Evolutionary conservation across 2,329 filamentous ascomycete genomes (phyloP).

Genomic region (Cercospora sp.): DNA sequence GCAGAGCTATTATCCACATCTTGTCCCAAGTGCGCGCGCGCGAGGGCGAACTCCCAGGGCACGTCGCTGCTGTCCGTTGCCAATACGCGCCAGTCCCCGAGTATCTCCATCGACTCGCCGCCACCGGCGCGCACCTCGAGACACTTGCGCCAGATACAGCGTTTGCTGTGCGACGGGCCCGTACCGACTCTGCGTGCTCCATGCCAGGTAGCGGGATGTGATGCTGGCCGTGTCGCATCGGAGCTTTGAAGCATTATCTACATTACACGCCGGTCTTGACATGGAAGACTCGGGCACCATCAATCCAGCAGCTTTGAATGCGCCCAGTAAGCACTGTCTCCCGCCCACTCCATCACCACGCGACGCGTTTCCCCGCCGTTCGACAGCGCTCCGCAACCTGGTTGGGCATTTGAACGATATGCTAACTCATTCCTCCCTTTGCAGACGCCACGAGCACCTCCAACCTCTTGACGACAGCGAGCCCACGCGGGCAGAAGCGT

Average conservation of each 20-base stretch:
- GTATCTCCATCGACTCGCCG: slow-evolving; percentile 34
- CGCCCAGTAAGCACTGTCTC: slow-evolving; percentile 60
- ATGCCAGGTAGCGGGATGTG: slow-evolving; percentile 39
- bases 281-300: slow-evolving; percentile 82
- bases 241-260: slow-evolving; percentile 34
- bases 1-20: slow-evolving; percentile 23
- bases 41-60: slow-evolving; percentile 5
- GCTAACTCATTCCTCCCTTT: background rate
- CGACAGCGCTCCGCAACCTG: background rate
- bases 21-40: slow-evolving; percentile 17
- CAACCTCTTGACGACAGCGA: slow-evolving; percentile 47
- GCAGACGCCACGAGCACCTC: slow-evolving; percentile 44
- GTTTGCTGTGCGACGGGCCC: slow-evolving; percentile 30
- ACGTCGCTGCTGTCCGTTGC: slow-evolving; percentile 22
- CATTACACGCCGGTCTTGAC: slow-evolving; percentile 34
- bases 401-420: background rate
- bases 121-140: slow-evolving; percentile 32
- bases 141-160: slow-evolving; percentile 26
- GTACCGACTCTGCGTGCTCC: slow-evolving; percentile 23
- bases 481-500: slow-evolving; percentile 73
- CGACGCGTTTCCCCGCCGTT: slow-evolving; percentile 21
- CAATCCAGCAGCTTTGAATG: slow-evolving; percentile 84
- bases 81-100: slow-evolving; percentile 23
- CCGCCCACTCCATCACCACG: slow-evolving; percentile 21
- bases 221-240: slow-evolving; percentile 42